These are phyloP conservation scores for Peziza echinospora DNA, from an alignment of 495 filamentous ascomycete species.

Conservation along the genomic window DNA sequence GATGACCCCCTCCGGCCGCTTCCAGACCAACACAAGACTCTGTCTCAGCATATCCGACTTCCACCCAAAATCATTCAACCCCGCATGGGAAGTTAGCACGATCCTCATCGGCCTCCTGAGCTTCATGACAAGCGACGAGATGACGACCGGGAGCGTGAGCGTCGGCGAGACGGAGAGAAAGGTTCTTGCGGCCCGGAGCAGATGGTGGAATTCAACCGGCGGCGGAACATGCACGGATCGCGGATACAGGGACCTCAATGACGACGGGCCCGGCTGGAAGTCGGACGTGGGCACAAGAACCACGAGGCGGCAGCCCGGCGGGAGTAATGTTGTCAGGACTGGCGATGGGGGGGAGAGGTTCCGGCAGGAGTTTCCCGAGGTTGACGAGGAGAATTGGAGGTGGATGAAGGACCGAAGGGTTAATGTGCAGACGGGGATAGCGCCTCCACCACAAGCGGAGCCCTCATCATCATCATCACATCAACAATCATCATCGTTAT, in stretches of 20 bases:
- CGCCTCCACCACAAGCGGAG: conserved; percentile 18
- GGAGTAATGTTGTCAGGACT: conserved; percentile 35
- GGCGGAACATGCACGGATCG: conserved; percentile 39
- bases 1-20: conserved; percentile 91
- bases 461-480: too few species aligned
- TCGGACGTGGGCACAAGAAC: conserved; percentile 25
- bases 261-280: conserved; percentile 24
- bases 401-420: conserved; percentile 75
- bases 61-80: conserved; percentile 93
- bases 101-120: conserved; percentile 84
- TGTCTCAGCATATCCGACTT: conserved; percentile 94
- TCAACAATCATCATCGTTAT: too few species aligned
- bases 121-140: conserved; percentile 97
- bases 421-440: conserved; percentile 53
- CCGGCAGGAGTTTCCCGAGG: conserved; percentile 65
- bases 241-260: conserved; percentile 23
- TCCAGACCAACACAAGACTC: conserved; percentile 75
- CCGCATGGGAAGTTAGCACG: conserved; percentile 94
- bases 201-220: conserved; percentile 96
- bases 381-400: conserved; percentile 78
- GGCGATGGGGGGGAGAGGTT: conserved; percentile 90
- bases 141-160: conserved; percentile 87
- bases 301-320: conserved; percentile 10
- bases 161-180: conserved; percentile 58
- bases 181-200: conserved; percentile 50